Conservation (phyloP, 495 filamentous ascomycete species). For the Neurospora discreta region DNA sequence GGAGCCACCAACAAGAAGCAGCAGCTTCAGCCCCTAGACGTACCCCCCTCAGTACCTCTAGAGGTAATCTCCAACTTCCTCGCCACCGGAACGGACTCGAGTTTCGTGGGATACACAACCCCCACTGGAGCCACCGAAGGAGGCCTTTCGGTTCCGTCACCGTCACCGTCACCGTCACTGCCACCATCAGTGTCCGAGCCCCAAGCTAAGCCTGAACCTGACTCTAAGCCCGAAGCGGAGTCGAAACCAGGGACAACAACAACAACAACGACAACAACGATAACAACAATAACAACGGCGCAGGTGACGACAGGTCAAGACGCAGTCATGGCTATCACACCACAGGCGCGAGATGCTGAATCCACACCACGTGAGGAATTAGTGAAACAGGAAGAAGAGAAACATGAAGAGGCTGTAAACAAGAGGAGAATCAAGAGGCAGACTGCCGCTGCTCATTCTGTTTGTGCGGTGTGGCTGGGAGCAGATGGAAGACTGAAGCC, state of each 20-base stretch:
- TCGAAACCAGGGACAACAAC: neutral
- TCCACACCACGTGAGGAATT: neutral
- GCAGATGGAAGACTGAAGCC: neutral
- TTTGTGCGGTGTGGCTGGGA: neutral
- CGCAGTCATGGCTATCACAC: neutral
- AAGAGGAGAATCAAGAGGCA: neutral
- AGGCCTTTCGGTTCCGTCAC: neutral
- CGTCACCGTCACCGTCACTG: neutral
- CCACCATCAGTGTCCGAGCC: neutral
- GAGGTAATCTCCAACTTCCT: neutral
- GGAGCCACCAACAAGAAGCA: neutral
- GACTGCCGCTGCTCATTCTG: neutral
- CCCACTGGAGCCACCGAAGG: neutral
- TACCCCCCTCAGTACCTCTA: neutral
- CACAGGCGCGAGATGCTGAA: neutral
- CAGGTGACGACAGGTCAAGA: neutral
- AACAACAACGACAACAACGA: neutral
- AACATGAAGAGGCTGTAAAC: neutral
- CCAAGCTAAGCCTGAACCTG: neutral
- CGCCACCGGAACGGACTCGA: neutral
- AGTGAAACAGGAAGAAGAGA: neutral
- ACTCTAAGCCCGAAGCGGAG: neutral
- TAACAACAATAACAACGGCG: neutral
- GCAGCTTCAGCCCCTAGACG: neutral
- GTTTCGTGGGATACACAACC: neutral